Conservation (phyloP, 1,284 basidiomycete genomes). For the Malassezia nana region DNA sequence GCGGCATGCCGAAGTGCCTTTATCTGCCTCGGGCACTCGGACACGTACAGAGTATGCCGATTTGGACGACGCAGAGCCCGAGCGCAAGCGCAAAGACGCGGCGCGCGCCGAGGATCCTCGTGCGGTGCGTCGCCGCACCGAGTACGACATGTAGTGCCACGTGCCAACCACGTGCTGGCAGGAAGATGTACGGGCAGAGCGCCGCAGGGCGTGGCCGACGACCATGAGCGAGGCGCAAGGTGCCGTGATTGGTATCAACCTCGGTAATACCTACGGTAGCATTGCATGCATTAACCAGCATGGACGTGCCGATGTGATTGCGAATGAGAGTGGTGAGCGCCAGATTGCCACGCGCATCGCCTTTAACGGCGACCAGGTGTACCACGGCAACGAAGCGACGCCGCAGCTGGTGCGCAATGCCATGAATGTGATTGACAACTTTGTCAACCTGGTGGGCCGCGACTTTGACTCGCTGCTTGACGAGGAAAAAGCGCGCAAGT, state of each 20-base stretch:
- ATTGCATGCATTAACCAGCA: constrained; percentile 88
- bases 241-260: constrained; percentile 76
- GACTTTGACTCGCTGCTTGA: constrained; percentile 66
- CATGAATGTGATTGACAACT: constrained; percentile 84
- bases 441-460: constrained; percentile 86
- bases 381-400: constrained; percentile 90
- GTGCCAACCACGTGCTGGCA: background rate
- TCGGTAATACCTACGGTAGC: constrained; percentile 88
- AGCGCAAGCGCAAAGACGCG: constrained; percentile 17
- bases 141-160: constrained; percentile 8
- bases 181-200: background rate
- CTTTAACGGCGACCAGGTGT: constrained; percentile 61
- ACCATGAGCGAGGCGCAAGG: constrained; percentile 37
- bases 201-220: background rate
- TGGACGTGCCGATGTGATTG: constrained; percentile 54
- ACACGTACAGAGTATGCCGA: constrained; percentile 8
- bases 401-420: constrained; percentile 91
- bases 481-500: constrained; percentile 62
- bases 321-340: constrained; percentile 94
- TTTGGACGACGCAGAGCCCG: constrained; percentile 5
- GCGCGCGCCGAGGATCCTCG: constrained; percentile 10
- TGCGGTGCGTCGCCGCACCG: constrained; percentile 14
- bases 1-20: background rate
- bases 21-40: background rate
- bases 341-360: constrained; percentile 92